These are phyloP conservation scores for Podospora pseudocomata DNA, from an alignment of 495 filamentous ascomycete species.

Conservation along the genomic window DNA sequence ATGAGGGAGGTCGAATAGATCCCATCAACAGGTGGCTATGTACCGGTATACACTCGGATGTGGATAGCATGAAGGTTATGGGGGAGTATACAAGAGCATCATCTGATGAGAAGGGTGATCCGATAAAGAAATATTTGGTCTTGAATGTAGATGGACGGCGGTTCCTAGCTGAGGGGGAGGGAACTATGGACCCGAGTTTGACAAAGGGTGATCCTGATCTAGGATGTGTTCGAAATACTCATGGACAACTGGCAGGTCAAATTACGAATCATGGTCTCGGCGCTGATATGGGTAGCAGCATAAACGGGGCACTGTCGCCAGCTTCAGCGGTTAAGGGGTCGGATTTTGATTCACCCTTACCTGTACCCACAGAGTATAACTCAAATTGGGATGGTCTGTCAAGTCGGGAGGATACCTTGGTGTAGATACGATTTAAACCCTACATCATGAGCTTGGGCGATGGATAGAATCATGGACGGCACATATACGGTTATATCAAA, in stretches of 20 bases:
- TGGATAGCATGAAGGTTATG: not conserved
- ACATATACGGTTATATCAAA: not conserved
- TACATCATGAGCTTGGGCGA: not conserved
- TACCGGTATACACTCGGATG: slow-evolving; percentile 2
- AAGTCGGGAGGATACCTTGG: not conserved
- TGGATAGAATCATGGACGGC: not conserved
- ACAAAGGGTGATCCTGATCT: not conserved
- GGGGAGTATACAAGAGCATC: slow-evolving; percentile 7
- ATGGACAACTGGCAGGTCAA: not conserved
- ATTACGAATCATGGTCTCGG: not conserved
- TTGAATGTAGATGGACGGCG: slow-evolving; percentile 5
- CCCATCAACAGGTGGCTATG: slow-evolving; percentile 5
- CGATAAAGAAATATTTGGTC: not conserved
- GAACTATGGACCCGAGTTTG: not conserved
- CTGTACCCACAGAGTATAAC: not conserved
- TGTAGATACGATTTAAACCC: no score
- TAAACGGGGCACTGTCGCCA: not conserved
- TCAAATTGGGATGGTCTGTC: not conserved
- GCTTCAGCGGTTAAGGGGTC: not conserved
- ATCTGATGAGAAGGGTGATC: not conserved
- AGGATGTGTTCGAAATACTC: not conserved
- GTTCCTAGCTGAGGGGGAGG: not conserved
- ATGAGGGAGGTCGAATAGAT: not conserved
- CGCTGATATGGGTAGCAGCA: not conserved
- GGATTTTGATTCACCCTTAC: not conserved